Percentiles rank a stretch among this genome's conserved stretches.
These are phyloP conservation scores for Penicillium argentinense DNA, from an alignment of 495 filamentous ascomycete genomes.

Conservation along the genomic window DNA sequence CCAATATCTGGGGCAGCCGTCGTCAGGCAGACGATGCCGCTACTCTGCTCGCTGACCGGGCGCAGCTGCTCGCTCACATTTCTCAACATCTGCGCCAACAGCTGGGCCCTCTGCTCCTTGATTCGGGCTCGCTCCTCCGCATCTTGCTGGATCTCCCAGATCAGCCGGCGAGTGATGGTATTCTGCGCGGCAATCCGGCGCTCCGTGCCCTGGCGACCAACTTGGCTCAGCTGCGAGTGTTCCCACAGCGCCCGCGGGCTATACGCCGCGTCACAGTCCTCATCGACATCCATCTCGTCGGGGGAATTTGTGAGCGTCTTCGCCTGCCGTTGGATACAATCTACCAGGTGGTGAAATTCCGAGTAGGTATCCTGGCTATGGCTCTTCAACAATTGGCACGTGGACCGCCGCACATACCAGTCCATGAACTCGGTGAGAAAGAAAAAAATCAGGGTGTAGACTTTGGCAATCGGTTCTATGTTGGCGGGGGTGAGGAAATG, in stretches of 20 bases:
- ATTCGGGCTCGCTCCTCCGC: slow-evolving; percentile 31
- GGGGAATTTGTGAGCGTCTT: slow-evolving; percentile 17
- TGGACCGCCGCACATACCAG: slow-evolving; percentile 44
- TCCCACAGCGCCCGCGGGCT: slow-evolving; percentile 34
- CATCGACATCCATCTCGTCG: slow-evolving; percentile 30
- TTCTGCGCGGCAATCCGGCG: slow-evolving; percentile 40
- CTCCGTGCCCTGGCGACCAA: slow-evolving; percentile 37
- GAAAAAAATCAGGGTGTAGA: slow-evolving; percentile 49
- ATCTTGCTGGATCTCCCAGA: slow-evolving; percentile 46
- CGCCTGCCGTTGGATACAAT: slow-evolving; percentile 33
- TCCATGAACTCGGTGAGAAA: slow-evolving; percentile 49
- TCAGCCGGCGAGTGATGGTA: slow-evolving; percentile 39
- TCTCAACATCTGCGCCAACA: slow-evolving; percentile 30
- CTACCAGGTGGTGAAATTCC: slow-evolving; percentile 43
- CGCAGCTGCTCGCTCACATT: slow-evolving; percentile 26
- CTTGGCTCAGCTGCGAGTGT: slow-evolving; percentile 37
- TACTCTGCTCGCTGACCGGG: slow-evolving; percentile 29
- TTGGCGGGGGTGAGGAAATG: slow-evolving; percentile 17
- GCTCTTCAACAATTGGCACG: slow-evolving; percentile 44
- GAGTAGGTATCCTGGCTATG: slow-evolving; percentile 46
- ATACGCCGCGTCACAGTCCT: slow-evolving; percentile 24
- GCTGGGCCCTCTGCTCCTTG: slow-evolving; percentile 22
- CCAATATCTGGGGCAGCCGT: slow-evolving; percentile 37
- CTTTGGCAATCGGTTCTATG: slow-evolving; percentile 34
- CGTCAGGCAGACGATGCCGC: slow-evolving; percentile 36